Evolutionary conservation across 495 filamentous ascomycete species (phyloP), one percentile per base, ranked within the genome.

Genomic region (Aspergillus panamensis): DNA sequence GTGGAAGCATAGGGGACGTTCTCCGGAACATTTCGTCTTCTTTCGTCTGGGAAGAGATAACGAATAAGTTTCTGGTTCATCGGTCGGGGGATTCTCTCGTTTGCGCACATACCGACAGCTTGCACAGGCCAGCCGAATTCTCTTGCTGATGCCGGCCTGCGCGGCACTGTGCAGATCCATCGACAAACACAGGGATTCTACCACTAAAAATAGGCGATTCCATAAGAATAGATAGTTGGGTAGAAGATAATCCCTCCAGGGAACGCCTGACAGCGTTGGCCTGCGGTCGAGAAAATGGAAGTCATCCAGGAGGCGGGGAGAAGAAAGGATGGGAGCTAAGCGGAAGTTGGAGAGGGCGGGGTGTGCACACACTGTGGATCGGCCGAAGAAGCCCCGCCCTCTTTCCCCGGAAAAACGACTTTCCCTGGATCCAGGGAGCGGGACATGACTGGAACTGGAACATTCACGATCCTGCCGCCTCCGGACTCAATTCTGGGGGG

Each of bases 1-100:
- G 48, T 69, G 63, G 7, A 44, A 67, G 57, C 66, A 71, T 0
- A 66, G 53, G 2, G 68, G 66, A 7, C 62, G 64, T 20, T 71
- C 68, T n/a, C 68, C 68, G 19, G 68, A 67, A 48, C 68, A 71
- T 55, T 67, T 71, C 0, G 64, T 68, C 42, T 71, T 71, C 47
- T 65, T 69, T n/a, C 66, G 61, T 39, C 68, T 70, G 44, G 1
- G 31, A 21, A 45, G 20, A 8, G 19, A 29, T 20, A 21, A 20
- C 48, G 37, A 33, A 52, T 19, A 7, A 21, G 42, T 9, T 9
- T 20, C 5, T 42, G 14, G 9, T n/a, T 14, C 21, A 35, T 12
- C 1, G 3, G 9, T 51, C 12, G 47, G 40, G 0, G 14, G 12
- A 20, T 49, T 39, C 14, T 0, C 35, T 16, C 1, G 5, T n/a